Evolutionary conservation across 2,329 filamentous ascomycete species (phyloP).

Genomic region (Trichoderma atroviride): DNA sequence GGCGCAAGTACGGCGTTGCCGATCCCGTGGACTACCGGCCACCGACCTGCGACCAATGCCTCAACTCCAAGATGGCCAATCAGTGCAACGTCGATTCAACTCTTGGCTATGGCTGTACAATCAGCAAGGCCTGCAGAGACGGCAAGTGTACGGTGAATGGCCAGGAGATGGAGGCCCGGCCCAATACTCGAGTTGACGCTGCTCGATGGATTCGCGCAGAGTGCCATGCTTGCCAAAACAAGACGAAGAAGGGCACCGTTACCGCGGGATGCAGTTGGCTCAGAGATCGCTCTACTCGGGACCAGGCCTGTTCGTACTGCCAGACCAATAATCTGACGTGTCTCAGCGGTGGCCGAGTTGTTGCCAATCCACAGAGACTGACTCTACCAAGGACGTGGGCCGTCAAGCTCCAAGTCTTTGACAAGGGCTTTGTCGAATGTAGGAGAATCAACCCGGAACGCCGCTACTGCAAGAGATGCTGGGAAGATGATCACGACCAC

Average conservation of each 20-base stretch:
- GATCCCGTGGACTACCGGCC: conserved; percentile 27
- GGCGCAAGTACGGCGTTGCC: conserved; percentile 28
- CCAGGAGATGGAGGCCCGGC: conserved; percentile 24
- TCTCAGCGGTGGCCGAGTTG: conserved; percentile 28
- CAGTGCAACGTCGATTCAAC: conserved; percentile 34
- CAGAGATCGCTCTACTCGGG: conserved; percentile 30
- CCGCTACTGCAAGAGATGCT: conserved; percentile 29
- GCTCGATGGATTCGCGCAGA: conserved; percentile 33
- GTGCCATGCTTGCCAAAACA: conserved; percentile 33
- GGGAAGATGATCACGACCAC: conserved; percentile 24
- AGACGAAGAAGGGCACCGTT: conserved; percentile 17
- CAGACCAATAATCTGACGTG: conserved; percentile 28
- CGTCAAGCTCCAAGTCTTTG: conserved; percentile 15
- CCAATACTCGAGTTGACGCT: conserved; percentile 29
- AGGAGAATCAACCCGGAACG: conserved; percentile 27
- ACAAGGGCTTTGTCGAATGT: conserved; percentile 30
- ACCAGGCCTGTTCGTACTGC: conserved; percentile 32
- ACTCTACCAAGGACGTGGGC: conserved; percentile 29
- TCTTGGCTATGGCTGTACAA: conserved; percentile 29
- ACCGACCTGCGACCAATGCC: conserved; percentile 29
- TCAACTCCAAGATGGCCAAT: neutral
- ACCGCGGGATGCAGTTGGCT: conserved; percentile 33
- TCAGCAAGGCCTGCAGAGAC: conserved; percentile 27
- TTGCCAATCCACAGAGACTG: conserved; percentile 21
- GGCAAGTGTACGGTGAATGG: conserved; percentile 22